phyloP scores from a whole-genome alignment of 2,329 filamentous ascomycete species.

The Fusarium tupiense region DNA sequence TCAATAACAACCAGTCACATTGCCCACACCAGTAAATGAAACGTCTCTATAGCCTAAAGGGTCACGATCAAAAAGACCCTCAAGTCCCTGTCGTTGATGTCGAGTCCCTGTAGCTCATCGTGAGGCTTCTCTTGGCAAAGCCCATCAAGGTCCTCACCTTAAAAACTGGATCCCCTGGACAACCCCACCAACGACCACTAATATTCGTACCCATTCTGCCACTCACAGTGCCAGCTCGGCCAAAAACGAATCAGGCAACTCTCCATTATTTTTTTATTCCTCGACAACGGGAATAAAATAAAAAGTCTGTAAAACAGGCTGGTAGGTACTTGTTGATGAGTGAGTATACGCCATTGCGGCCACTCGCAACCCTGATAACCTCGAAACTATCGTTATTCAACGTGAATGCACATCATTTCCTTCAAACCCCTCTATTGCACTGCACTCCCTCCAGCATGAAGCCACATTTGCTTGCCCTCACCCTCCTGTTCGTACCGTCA shows the following conservation, averaged over 20 bases:
- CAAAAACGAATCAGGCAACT: conserved; percentile 10
- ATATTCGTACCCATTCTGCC: background rate
- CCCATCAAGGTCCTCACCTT: conserved; percentile 42
- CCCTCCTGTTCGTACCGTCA: conserved; percentile 2
- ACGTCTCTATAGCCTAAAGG: background rate
- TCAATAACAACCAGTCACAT: background rate
- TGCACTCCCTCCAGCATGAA: conserved; percentile 4
- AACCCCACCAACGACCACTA: conserved; percentile 2
- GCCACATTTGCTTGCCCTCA: background rate
- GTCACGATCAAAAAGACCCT: background rate
- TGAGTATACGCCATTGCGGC: background rate
- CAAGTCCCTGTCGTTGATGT: background rate
- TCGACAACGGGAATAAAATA: background rate
- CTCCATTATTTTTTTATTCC: background rate
- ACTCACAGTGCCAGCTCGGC: background rate
- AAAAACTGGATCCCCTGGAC: conserved; percentile 19
- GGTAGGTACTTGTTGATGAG: background rate
- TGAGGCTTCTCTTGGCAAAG: conserved; percentile 30
- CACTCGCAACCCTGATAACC: conserved; percentile 9
- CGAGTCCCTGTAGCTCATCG: background rate
- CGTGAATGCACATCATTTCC: background rate
- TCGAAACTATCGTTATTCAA: background rate
- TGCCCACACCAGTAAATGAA: background rate
- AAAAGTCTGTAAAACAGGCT: background rate
- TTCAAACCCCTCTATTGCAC: background rate